Evolutionary conservation across 2,329 filamentous ascomycete genomes (phyloP), one percentile per base, ranked within the genome.

Genomic region (Hawksworthiomyces lignivorus): DNA sequence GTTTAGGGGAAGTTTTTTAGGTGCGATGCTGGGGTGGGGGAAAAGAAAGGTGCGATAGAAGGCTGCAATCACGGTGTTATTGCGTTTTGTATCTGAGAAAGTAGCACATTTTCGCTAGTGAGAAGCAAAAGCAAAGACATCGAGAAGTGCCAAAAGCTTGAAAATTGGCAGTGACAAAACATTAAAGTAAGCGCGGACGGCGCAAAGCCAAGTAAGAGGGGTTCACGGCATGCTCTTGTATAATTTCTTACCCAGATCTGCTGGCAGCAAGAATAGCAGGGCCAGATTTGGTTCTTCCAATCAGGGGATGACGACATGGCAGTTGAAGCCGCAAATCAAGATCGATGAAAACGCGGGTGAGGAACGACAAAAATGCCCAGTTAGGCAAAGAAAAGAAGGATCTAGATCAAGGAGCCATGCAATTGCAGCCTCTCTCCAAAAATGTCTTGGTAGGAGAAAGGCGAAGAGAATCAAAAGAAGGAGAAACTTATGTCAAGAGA

Each of bases 201-300:
- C n/a, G n/a, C n/a, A n/a, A n/a, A n/a, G n/a, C n/a, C n/a, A n/a
- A n/a, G n/a, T n/a, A n/a, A n/a, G n/a, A n/a, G n/a, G n/a, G n/a
- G n/a, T n/a, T n/a, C n/a, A n/a, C n/a, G n/a, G n/a, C 8, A 26
- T 26, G 24, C 24, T 26, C 24, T 12, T 8, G 3, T 12, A 8
- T 26, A 2, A 26, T 26, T 9, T 51, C 56, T 18, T 50, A 58
- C 59, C 59, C 57, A 59, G 22, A 59, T 44, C 34, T 54, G 27
- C 32, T 41, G 48, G 44, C 59, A 61, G 48, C 59, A 60, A 18
- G 53, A 54, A 39, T 55, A 59, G 42, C 58, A 61, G 14, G 58
- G 59, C 55, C 54, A 53, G 15, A 51, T 15, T 33, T 31, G 44
- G 30, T 31, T 26, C 22, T 21, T 27, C 47, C 48, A 45, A 28